A percentile compares a stretch with the other conserved stretches of the same genome.
phyloP scores from a whole-genome alignment of 805 yeast genomes.

The Ogataea henricii region DNA sequence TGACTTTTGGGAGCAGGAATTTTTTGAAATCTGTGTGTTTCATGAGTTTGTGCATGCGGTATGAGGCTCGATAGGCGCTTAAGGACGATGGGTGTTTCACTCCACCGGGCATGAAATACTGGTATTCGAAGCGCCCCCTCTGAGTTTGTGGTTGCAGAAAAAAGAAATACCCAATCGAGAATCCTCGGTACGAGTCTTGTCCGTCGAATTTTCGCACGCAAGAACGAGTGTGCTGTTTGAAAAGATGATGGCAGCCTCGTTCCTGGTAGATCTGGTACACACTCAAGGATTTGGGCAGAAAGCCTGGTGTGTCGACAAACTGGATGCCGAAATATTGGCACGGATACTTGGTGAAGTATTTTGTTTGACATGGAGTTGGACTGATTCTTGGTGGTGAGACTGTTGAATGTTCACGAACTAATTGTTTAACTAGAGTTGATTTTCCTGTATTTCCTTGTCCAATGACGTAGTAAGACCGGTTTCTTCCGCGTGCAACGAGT shows the following conservation, averaged over 20 bases:
- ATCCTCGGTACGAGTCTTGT: constrained; percentile 1
- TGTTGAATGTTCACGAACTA: too few species aligned
- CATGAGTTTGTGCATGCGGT: not conserved
- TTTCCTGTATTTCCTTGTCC: constrained; percentile 36
- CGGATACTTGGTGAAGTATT: constrained; percentile 12
- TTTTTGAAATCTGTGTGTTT: not conserved
- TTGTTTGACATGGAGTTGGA: constrained; percentile 21
- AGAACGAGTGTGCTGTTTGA: not conserved
- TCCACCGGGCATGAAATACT: not conserved
- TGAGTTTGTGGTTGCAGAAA: not conserved
- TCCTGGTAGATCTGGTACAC: constrained; percentile 18
- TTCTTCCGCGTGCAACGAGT: constrained; percentile 1
- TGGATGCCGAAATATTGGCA: constrained; percentile 18
- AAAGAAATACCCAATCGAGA: not conserved
- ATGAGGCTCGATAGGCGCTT: not conserved
- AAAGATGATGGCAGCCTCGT: not conserved
- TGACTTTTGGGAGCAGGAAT: not conserved
- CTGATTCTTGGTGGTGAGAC: too few species aligned
- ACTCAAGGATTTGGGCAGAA: constrained; percentile 23
- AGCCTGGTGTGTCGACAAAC: constrained; percentile 35
- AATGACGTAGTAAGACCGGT: constrained; percentile 22
- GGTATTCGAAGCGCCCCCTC: not conserved
- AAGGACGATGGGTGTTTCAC: not conserved
- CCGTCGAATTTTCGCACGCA: constrained; percentile 6
- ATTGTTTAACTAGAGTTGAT: too few species aligned